Conservation (phyloP, 1,139 yeast genomes). For the Barnettozyma hawaiiensis region DNA sequence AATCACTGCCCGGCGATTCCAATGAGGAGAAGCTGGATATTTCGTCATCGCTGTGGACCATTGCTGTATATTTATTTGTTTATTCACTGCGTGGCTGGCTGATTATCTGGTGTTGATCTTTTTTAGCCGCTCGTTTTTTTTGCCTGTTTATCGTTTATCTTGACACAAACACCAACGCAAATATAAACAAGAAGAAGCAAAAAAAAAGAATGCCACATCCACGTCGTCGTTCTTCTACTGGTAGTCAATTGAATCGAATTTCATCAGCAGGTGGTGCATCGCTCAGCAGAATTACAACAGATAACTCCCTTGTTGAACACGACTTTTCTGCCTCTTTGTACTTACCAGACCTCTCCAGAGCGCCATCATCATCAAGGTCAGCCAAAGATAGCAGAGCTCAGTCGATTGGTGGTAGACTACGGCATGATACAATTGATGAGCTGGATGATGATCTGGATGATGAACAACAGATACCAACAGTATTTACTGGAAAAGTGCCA, state of each 20-base stretch:
- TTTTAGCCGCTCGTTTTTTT: background rate
- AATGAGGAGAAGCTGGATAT: background rate
- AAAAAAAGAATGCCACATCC: background rate
- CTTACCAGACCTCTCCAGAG: background rate
- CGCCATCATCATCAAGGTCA: background rate
- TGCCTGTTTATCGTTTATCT: background rate
- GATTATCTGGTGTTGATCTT: background rate
- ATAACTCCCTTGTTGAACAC: conserved; percentile 1
- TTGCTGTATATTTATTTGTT: background rate
- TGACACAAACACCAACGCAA: background rate
- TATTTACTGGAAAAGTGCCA: background rate
- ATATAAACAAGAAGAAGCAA: too few relatives aligned
- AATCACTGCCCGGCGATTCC: conserved; percentile 1
- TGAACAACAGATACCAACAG: background rate
- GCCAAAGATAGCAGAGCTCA: background rate
- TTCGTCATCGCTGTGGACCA: background rate
- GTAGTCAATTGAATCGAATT: background rate
- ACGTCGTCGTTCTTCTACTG: background rate
- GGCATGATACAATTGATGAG: background rate
- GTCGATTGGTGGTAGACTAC: background rate
- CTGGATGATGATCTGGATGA: too few relatives aligned
- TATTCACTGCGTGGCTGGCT: too few relatives aligned
- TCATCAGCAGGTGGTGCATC: background rate
- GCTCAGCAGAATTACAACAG: background rate
- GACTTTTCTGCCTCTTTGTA: background rate